Percentiles rank a stretch among this genome's conserved stretches.
Evolutionary conservation across 768 basidiomycete species (phyloP).

Genomic region (Amanita muscaria): DNA sequence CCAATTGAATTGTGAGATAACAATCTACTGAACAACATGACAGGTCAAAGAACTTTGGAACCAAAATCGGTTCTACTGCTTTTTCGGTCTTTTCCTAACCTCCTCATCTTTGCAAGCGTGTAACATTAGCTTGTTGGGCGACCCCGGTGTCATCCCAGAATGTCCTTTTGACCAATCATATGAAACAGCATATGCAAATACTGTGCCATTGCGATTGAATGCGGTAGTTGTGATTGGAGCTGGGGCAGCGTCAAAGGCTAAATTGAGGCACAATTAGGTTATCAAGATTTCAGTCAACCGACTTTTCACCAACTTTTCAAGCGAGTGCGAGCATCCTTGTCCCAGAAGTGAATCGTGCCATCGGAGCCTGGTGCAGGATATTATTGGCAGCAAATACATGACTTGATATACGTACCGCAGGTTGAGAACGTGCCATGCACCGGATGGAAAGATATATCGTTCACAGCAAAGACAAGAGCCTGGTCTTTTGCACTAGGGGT

Average conservation of each 20-base stretch:
- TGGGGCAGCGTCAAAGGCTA: conserved; percentile 65
- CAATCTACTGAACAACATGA: too few relatives aligned
- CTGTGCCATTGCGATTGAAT: conserved; percentile 82
- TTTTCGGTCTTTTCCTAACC: conserved; percentile 58
- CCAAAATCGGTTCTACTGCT: conserved; percentile 18
- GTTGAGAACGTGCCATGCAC: conserved; percentile 82
- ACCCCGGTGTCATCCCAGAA: conserved; percentile 64
- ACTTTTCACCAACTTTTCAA: conserved; percentile 61
- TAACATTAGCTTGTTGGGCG: conserved; percentile 75
- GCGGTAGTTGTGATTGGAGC: conserved; percentile 73
- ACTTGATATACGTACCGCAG: conserved; percentile 38
- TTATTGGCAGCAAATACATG: background rate
- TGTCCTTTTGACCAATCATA: conserved; percentile 95
- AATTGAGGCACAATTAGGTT: background rate
- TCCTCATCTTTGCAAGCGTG: conserved; percentile 85
- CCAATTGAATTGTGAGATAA: too few relatives aligned
- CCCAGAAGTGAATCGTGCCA: conserved; percentile 90
- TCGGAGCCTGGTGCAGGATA: conserved; percentile 59
- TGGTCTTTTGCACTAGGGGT: conserved; percentile 52
- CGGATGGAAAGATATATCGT: conserved; percentile 81
- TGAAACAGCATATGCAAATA: conserved; percentile 88
- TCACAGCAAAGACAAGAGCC: conserved; percentile 72
- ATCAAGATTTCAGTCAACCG: background rate
- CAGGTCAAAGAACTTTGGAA: background rate
- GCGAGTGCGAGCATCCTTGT: conserved; percentile 86